Evolutionary conservation across 331 rosid genomes (phyloP), one percentile per base, ranked within the genome.

Genomic region (Phaseolus coccineus): DNA sequence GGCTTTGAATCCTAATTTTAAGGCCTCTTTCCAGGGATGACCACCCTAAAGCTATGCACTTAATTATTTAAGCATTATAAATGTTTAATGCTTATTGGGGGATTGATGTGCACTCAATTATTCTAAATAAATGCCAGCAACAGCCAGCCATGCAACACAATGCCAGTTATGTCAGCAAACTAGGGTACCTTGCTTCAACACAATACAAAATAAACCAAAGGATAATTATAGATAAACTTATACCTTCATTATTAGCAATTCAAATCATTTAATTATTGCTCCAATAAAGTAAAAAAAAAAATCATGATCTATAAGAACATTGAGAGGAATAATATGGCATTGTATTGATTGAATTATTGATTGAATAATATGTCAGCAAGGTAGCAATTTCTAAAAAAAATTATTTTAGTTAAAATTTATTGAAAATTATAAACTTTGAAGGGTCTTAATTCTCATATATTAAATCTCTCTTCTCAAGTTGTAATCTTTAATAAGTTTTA

Each of bases 1-100:
- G 83, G 70, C 50, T 56, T 86, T 85, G 92, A 86, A 85, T 78
- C 90, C 90, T 58, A 84, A 46, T 80, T 89, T 91, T 87, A 76
- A 65, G 92, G 89, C 80, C 61, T 82, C 25, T 85, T 87, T 79
- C 78, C 77, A 37, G 87, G 88, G 87, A 85, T 52, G 71, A 80
- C 85, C 79, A 79, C 81, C 87, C 90, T 81, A 85, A 85, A 84
- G 89, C 53, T 37, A 82, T 84, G 90, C 79, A 77, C 74, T 80
- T 79, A 83, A 77, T 66, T 86, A 70, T 74, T 78, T 59, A 86
- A 77, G 48, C 48, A 77, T 37, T 69, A 70, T 28, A 25, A 35
- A 77, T 79, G 76, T 40, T 78, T 71, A 72, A 63, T 7, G 12
- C 61, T 42, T 76, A 77, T 65, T 70, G 78, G 83, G 52, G 82